Evolutionary conservation across 345 rosid species (phyloP).

Genomic region (Eucalyptus curtisii): DNA sequence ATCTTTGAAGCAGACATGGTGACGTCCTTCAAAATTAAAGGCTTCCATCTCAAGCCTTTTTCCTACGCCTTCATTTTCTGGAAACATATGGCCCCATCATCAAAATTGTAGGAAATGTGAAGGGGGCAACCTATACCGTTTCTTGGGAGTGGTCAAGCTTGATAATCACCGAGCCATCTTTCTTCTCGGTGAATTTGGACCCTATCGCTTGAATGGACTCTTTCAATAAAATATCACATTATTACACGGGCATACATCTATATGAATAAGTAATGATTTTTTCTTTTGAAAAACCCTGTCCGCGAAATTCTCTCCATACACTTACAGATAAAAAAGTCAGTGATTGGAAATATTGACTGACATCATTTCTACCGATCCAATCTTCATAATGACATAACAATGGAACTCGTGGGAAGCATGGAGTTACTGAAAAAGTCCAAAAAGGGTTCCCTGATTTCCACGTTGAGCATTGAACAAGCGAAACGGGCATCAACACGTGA

Average conservation of each 20-base stretch:
- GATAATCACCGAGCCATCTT: not conserved
- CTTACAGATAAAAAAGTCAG: not conserved
- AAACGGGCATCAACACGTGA: not conserved
- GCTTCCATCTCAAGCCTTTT: not conserved
- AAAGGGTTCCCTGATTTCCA: not conserved
- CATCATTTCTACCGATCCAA: not conserved
- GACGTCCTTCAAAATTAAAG: not conserved
- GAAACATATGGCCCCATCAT: not conserved
- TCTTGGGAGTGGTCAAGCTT: not conserved
- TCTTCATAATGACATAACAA: not conserved
- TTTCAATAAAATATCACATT: too few relatives aligned
- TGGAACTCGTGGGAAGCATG: not conserved
- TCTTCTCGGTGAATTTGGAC: not conserved
- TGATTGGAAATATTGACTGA: not conserved
- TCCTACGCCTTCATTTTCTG: not conserved
- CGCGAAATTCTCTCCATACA: not conserved
- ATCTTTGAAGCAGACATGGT: not conserved
- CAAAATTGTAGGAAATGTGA: not conserved
- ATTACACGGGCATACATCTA: not conserved
- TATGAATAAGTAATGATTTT: too few relatives aligned
- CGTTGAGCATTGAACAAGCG: not conserved
- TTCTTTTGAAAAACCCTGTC: not conserved
- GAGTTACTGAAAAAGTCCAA: not conserved
- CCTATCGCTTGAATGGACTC: not conserved
- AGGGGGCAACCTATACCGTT: not conserved